Evolutionary conservation across 192 early-diverging fungal species (phyloP), one percentile per base, ranked within the genome.

Genomic region (Lobosporangium transversale): DNA sequence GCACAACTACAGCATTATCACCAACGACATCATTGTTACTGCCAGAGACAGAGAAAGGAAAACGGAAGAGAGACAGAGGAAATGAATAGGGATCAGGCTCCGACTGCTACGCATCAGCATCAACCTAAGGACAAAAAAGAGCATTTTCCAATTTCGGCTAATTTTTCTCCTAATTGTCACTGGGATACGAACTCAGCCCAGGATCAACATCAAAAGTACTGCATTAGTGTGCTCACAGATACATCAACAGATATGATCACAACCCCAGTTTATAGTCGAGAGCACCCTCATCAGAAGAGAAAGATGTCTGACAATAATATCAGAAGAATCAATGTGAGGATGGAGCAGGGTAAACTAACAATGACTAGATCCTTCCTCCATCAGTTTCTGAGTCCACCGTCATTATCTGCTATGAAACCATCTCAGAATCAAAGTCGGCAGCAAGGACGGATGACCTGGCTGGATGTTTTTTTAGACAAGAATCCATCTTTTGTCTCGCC

Each of bases 171-270:
- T 29, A 9, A 42, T 40, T 35, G 36, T 24, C 56, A n/a, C 27
- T 27, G 20, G 56, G 27, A 29, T 58, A 23, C 20, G 10, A 20
- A 48, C 45, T 48, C 45, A 48, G 45, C 10, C 45, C 45, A 60
- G 24, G 43, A 45, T 32, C 26, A 60, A 35, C 58, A 45, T 32
- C 26, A 30, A 4, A 6, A 24, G 26, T 30, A 14, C 58, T 40
- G 7, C 37, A 40, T 40, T 7, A 40, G 8, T 7, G 14, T 14
- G 37, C 37, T 14, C 37, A 10, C 37, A 40, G 14, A 14, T 40
- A 62, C 33, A 3, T 21, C 48, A 51, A 37, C 36, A 36, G 21
- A 45, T 20, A 31, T 45, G 48, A 20, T 45, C 20, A 21, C 58
- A 32, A 14, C 37, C 7, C 8, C 37, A 40, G 37, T 14, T n/a